Percentiles rank a stretch among this genome's conserved stretches.
phyloP scores from a whole-genome alignment of 495 filamentous ascomycete genomes.

The Cladorrhinum samala region DNA sequence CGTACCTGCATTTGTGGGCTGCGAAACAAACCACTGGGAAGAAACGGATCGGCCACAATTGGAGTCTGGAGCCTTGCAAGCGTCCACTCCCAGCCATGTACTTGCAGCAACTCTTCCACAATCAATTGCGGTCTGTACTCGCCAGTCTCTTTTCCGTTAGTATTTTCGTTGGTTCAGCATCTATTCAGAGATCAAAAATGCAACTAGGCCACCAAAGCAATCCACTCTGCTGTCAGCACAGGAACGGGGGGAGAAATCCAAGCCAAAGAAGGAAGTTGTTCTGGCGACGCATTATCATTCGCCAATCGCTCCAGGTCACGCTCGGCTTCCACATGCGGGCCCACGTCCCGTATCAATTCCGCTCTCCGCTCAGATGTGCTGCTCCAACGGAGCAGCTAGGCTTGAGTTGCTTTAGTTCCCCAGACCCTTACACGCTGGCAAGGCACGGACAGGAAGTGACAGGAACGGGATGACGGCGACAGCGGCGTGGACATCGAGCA shows the following conservation, averaged over 20 bases:
- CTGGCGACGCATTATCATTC: background rate
- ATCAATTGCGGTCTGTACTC: too few relatives aligned
- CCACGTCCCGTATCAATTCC: background rate
- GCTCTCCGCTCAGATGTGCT: background rate
- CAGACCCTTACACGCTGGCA: too few relatives aligned
- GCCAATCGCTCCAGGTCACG: background rate
- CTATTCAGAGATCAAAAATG: too few relatives aligned
- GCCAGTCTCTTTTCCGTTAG: background rate
- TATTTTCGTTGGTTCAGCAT: background rate
- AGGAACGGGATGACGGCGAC: background rate
- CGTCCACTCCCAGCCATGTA: background rate
- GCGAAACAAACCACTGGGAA: slow-evolving; percentile 2
- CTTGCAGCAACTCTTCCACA: too few relatives aligned
- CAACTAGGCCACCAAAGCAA: too few relatives aligned
- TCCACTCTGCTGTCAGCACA: background rate
- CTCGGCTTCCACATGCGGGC: background rate
- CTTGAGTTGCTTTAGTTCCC: background rate
- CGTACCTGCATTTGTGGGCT: background rate
- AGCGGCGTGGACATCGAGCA: background rate
- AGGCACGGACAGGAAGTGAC: background rate
- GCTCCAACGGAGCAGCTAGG: background rate
- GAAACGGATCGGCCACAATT: background rate
- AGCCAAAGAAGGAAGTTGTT: slow-evolving; percentile 5
- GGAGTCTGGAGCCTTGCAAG: background rate
- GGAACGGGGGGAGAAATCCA: background rate